Base-by-base conservation (phyloP, 2,329 filamentous ascomycete genomes). In the Epichloe sylvatica region DNA sequence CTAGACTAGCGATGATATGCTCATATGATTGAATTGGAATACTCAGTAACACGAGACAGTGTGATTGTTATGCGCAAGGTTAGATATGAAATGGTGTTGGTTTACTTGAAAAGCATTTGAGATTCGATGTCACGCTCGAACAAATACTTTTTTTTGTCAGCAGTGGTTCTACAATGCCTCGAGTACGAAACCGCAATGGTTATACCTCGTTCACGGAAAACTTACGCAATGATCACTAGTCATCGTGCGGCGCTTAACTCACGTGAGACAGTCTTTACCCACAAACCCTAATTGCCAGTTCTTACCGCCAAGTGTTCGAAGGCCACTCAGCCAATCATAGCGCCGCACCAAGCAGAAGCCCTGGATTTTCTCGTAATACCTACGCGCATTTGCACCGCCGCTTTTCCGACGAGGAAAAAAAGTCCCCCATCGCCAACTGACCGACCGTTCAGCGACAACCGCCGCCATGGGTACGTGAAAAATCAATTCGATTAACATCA, bases 401-500 rank as follows among this genome's bases (percentile, higher is more conserved):
- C 62, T 61, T 65, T 57, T 62, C 62, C 56, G 17, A 55, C 63
- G 58, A 58, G 59, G 51, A 62, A 58, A 54, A 51, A 1, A 30
- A 34, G 2, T 34, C 23, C 55, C 56, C 57, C 56, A 66, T 64
- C 68, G 64, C 62, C 66, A 65, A 70, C 64, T 63, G 64, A 67
- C 65, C 63, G 65, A 67, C 64, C 63, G 66, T 53, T 59, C 60
- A 62, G 55, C 62, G 61, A 60, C 62, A 59, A 66, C 62, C 73
- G 72, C 69, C 73, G 77, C 71, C 70, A 80, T 80, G 76, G 76
- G 76, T 80, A 80, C 71, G 76, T 76, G 64, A 67, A 74, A 66
- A 50, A 57, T 37, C 73, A 66, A 50, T 55, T 36, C 39, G 34
- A 38, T 51, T 51, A 52, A 60, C 55, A 55, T 64, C 62, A 67